Evolutionary conservation across 805 yeast species (phyloP).

Genomic region (Candida alai): DNA sequence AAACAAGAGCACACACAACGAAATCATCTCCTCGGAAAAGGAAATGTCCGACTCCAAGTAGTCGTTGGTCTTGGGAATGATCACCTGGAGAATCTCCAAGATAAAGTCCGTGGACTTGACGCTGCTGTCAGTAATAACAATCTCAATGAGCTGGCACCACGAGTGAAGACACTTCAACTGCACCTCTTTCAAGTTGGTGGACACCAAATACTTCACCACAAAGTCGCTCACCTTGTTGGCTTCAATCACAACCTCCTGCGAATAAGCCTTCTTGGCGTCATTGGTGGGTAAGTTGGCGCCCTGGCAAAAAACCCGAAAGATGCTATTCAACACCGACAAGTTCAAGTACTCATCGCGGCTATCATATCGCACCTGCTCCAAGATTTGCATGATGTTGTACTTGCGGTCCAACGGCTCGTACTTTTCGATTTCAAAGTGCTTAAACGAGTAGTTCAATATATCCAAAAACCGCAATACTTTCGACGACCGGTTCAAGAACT

Average conservation of each 20-base stretch:
- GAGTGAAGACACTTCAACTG: constrained; percentile 68
- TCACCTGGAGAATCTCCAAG: constrained; percentile 68
- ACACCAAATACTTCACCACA: constrained; percentile 44
- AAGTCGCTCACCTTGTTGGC: constrained; percentile 29
- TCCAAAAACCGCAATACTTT: constrained; percentile 69
- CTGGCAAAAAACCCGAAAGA: constrained; percentile 20
- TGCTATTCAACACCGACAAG: constrained; percentile 28
- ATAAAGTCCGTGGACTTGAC: constrained; percentile 54
- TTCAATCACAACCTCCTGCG: constrained; percentile 24
- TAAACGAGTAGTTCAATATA: constrained; percentile 54
- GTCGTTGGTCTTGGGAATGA: constrained; percentile 73
- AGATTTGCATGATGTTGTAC: constrained; percentile 30
- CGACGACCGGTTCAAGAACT: constrained; percentile 57
- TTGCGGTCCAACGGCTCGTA: constrained; percentile 22
- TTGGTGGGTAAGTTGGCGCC: constrained; percentile 14
- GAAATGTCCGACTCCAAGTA: constrained; percentile 62
- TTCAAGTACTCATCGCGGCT: constrained; percentile 35
- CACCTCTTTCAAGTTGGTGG: constrained; percentile 42
- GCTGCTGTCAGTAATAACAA: constrained; percentile 52
- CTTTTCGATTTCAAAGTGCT: constrained; percentile 41
- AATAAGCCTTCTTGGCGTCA: constrained; percentile 20
- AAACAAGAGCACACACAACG: constrained; percentile 67
- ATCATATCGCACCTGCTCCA: constrained; percentile 25
- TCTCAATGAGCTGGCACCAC: constrained; percentile 80
- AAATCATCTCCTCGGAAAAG: constrained; percentile 73